Evolutionary conservation across 176 grass and related monocot species (phyloP), one percentile per base, ranked within the genome.

Genomic region (Carex kokanica): DNA sequence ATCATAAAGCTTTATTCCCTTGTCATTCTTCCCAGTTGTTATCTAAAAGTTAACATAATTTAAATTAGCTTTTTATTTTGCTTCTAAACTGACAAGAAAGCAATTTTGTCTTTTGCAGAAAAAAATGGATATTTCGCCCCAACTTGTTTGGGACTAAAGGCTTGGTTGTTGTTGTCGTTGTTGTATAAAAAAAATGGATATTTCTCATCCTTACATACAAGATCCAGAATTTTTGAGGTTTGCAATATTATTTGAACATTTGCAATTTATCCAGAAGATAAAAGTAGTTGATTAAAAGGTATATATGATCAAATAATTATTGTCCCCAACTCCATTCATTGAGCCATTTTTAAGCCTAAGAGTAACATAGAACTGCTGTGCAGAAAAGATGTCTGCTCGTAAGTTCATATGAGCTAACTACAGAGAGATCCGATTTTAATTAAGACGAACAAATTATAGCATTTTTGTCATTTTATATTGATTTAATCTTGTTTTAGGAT

Each of bases 1-100:
- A 91, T 98, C 95, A 21, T 94, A 98, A 55, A 89, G 81, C 78
- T 94, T 98, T 72, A 98, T 88, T 60, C 92, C 95, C 81, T 98
- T 98, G 86, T 98, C 95, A 83, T 90, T 81, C 65, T 93, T 94
- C 47, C 89, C 92, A 16, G 90, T 80, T 32, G 90, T 94, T 59
- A 98, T 94, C 92, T 98, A 71, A 40, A 72, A 0, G 66, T 43
- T 34, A 68, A 68, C 66, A 43, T 1, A 31, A 49, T 59, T 36
- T 5, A 2, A 13, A 62, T 51, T 29, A 73, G 8, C 40, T 27
- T 61, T 0, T 4, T 15, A n/a, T n/a, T 17, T 53, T 61, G 47
- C 12, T 79, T 38, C n/a, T 12, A 25, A 67, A 67, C 13, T 11
- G 16, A 10, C 31, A 67, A 67, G 1, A 67, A 67, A 18, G 10